Conservation (phyloP, 495 filamentous ascomycete genomes). For the Penicillium turbatum region DNA sequence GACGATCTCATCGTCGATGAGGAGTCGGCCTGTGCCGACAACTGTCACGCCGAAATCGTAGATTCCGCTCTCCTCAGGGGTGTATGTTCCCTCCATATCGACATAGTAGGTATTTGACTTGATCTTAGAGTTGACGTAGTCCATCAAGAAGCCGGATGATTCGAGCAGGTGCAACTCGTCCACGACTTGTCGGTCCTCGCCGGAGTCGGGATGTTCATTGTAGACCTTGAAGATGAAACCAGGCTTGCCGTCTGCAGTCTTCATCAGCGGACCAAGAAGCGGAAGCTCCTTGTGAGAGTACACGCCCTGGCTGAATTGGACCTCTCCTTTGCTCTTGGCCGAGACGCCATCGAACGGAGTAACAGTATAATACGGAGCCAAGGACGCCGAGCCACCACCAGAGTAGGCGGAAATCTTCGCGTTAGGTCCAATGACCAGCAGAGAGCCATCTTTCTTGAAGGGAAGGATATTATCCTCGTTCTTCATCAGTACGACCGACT, state of each 20-base stretch:
- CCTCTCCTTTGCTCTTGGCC: constrained; percentile 47
- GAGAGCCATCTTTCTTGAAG: constrained; percentile 54
- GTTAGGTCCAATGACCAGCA: constrained; percentile 80
- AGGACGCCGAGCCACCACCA: constrained; percentile 75
- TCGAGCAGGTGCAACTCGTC: constrained; percentile 53
- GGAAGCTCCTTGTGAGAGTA: constrained; percentile 61
- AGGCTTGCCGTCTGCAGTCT: constrained; percentile 43
- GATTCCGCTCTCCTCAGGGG: constrained; percentile 56
- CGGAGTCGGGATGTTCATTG: constrained; percentile 47
- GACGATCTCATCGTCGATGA: constrained; percentile 62
- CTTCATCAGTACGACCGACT: constrained; percentile 75
- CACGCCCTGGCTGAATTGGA: constrained; percentile 46
- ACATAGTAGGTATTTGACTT: constrained; percentile 53
- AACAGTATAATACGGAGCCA: constrained; percentile 75
- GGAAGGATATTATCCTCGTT: constrained; percentile 65
- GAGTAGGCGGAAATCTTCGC: constrained; percentile 70
- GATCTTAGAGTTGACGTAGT: constrained; percentile 58
- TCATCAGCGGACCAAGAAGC: constrained; percentile 47
- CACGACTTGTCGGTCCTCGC: constrained; percentile 42
- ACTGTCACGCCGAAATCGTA: constrained; percentile 76
- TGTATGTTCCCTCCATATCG: constrained; percentile 56
- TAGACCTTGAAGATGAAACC: constrained; percentile 60
- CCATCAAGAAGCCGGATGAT: constrained; percentile 56
- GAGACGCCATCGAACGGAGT: constrained; percentile 65
- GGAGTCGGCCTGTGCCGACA: constrained; percentile 67